A percentile compares a stretch with the other conserved stretches of the same genome.
These are phyloP conservation scores for Fraxinus velutina DNA, from an alignment of 305 asterid species.

Conservation along the genomic window DNA sequence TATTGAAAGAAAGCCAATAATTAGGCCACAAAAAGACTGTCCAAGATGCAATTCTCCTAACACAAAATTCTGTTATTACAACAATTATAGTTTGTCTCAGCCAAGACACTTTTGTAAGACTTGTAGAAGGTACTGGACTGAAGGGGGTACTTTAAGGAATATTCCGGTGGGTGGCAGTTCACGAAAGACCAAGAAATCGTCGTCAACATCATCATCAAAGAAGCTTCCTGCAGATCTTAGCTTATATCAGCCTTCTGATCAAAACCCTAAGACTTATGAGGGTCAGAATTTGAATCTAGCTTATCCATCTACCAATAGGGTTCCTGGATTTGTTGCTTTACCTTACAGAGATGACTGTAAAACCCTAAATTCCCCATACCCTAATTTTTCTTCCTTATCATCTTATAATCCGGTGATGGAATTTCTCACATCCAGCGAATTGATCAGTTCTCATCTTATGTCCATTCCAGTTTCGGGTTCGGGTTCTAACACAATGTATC, in stretches of 20 bases:
- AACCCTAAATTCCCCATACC: conserved; percentile 12
- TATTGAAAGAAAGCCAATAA: conserved; percentile 32
- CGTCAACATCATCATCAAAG: conserved; percentile 12
- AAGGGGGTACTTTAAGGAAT: conserved; percentile 44
- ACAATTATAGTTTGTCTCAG: conserved; percentile 46
- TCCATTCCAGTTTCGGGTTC: conserved; percentile 19
- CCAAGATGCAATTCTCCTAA: conserved; percentile 47
- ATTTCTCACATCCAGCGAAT: conserved; percentile 21
- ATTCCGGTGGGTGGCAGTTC: conserved; percentile 54
- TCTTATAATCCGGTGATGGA: conserved; percentile 8
- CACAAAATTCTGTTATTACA: conserved; percentile 48
- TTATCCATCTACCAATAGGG: conserved; percentile 18
- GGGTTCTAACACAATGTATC: conserved; percentile 2
- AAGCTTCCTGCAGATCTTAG: conserved; percentile 30
- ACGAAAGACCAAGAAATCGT: conserved; percentile 36
- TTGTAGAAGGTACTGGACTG: conserved; percentile 53
- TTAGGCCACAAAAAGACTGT: conserved; percentile 45
- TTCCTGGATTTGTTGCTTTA: conserved; percentile 26
- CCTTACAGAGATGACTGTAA: background rate
- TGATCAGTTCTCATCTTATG: conserved; percentile 20
- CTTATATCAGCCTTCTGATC: conserved; percentile 12
- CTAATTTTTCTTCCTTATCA: conserved; percentile 4
- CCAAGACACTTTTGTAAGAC: conserved; percentile 52
- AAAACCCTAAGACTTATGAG: conserved; percentile 27
- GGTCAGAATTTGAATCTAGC: conserved; percentile 36